Conservation (phyloP, 176 grass and related monocot genomes). For the Eragrostis curvula region DNA sequence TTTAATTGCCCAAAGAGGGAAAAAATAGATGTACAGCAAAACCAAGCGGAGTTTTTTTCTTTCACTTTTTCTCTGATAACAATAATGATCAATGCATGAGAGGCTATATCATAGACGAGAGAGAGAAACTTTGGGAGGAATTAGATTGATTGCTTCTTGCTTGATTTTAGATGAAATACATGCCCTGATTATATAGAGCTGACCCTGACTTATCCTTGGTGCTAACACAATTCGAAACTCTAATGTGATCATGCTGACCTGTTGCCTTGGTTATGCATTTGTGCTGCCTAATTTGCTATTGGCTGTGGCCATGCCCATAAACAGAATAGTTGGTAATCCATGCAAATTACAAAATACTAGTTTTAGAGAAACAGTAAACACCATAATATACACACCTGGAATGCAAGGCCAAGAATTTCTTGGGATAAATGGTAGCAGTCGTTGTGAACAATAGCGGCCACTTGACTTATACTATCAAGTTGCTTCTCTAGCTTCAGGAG, state of each 20-base stretch:
- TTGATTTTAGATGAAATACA: too few species aligned
- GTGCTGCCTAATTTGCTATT: too few species aligned
- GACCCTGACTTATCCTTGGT: too few species aligned
- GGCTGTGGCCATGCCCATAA: too few species aligned
- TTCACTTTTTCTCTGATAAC: conserved; percentile 1
- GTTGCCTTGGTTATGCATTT: too few species aligned
- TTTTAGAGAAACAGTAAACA: neutral
- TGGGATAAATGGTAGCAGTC: conserved; percentile 85
- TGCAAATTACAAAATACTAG: neutral
- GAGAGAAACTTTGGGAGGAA: too few species aligned
- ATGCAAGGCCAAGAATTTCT: conserved; percentile 95
- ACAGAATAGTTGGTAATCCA: neutral
- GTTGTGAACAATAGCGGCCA: conserved; percentile 84
- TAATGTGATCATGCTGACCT: neutral
- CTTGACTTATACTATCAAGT: conserved; percentile 71
- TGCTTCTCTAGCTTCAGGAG: conserved; percentile 87
- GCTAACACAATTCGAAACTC: neutral
- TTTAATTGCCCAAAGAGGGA: neutral
- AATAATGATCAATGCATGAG: neutral
- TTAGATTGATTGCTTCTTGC: too few species aligned
- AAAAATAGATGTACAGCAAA: conserved; percentile 8
- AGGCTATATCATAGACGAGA: too few species aligned
- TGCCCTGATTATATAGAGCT: too few species aligned
- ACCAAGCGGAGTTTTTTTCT: neutral
- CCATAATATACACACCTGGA: conserved; percentile 63